Evolutionary conservation across 1,284 basidiomycete species (phyloP), one percentile per base, ranked within the genome.

Genomic region (Ustilago nuda): DNA sequence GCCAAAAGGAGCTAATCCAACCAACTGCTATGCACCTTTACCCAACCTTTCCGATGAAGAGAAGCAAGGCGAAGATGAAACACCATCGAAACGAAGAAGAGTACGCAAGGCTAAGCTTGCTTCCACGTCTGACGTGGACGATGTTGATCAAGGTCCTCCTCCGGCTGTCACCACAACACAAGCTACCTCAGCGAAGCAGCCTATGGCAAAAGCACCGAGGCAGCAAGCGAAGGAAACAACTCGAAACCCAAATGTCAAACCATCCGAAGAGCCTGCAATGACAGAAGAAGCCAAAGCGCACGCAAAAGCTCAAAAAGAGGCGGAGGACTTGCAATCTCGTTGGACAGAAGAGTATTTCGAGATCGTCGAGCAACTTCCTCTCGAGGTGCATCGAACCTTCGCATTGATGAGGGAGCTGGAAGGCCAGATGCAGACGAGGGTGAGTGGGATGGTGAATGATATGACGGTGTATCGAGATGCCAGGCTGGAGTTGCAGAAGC

Each of bases 381-480:
- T 95, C 66, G 92, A 93, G 60, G 85, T 96, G 59, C 92, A 93
- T 81, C 89, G 94, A 43, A 92, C 93, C 66, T 92, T 92, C 85
- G 88, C 90, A 27, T 87, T 96, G 39, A 89, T 95, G 82, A 88
- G 89, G n/a, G 94, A 96, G 85, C 87, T 95, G 35, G 94, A 96
- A 78, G 88, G 90, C 69, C 92, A 93, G 82, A 89, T 90, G 59
- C 86, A 66, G 23, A n/a, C 53, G 12, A 63, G 73, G 9, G 33
- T 72, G 2, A 46, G 32, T 39, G 58, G 41, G 13, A 61, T 70
- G 54, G 56, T 76, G 7, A 56, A 58, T n/a, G 37, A 66, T 30
- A 71, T 69, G 43, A 37, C 62, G 5, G 11, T 51, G 6, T 80
- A 80, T 37, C 68, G 76, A 15, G 67, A 76, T 37, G 70, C 60